Base-by-base conservation (phyloP, 192 early-diverging fungal species). In the Geranomyces michiganensis region DNA sequence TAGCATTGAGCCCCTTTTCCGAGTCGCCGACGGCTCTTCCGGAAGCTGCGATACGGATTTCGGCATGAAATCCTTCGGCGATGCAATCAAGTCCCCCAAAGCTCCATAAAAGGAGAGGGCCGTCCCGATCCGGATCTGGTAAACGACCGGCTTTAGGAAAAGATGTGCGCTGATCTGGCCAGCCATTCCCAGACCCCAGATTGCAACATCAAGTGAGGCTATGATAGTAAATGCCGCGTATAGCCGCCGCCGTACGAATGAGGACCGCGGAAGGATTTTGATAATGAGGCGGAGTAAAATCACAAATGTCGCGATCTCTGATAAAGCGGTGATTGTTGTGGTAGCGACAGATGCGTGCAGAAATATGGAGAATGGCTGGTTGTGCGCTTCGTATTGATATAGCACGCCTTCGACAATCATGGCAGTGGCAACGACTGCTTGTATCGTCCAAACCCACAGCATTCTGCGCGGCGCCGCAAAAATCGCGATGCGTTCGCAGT, bases 401-500 rank as follows among this genome's bases (percentile, higher is more conserved):
- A 53, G n/a, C n/a, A 15, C 51, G n/a, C 51, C 51, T 53, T 53
- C 51, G 6, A 53, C 51, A 7, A 53, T 7, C 51, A 24, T n/a
- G 3, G 51, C 19, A 26, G 24, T 15, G n/a, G 24, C n/a, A 26
- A 53, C 24, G n/a, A 53, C 7, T 26, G 51, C 51, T 53, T 53
- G 51, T 24, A 53, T 53, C 7, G 24, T 15, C 51, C 51, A 53
- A 2, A 53, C 51, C 51, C 51, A 53, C 7, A 4, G 51, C 24
- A 53, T 15, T 53, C 24, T 53, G 19, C n/a, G 19, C 24, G 51
- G 51, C 7, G 51, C 51, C 4, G 51, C 51, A 15, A 53, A 53
- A 17, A 53, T 53, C 7, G 24, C 51, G 51, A 53, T 26, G 51
- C 51, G 51, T 15, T 53, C 51, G 15, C 51, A 53, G 51, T 53